Base-by-base conservation (phyloP, 352 stramenopile species). In the Phytopythium mirpurense region DNA sequence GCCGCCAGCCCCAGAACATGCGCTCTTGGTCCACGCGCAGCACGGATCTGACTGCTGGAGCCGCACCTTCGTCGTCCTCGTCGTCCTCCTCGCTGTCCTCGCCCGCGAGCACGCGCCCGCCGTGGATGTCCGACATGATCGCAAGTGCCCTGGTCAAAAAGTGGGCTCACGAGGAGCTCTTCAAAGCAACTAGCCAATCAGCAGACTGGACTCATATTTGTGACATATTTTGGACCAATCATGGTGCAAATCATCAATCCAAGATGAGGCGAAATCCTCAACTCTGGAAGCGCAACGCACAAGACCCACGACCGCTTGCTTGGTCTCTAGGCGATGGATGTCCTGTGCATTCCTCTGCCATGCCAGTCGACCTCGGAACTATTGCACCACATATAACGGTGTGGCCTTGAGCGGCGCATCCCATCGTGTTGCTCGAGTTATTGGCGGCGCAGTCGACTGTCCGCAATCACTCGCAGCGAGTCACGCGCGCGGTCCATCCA, bases 61-160 rank as follows among this genome's bases (percentile, higher is more conserved):
- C 51, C 53, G 50, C 36, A 74, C 69, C 69, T 67, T 68, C 60
- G n/a, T 87, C 75, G 47, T 88, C 76, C 9, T 88, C 75, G 19
- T 86, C 77, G 57, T 90, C 80, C 47, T 89, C 75, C 63, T 90
- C 80, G 60, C 80, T 90, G 68, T 90, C 80, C 65, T 90, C 80
- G 41, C 80, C 80, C 47, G 75, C 77, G 10, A 86, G 70, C 44
- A 90, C 80, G 43, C 80, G 80, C 3, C 80, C 80, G 52, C 77
- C 71, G 47, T 75, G 71, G 36, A 74, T 75, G 63, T 81, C 66
- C 21, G 71, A 51, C 78, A 87, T 89, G n/a, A 5, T 55, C 35
- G 41, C 38, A 27, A 11, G 6, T 4, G 10, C 21, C 23, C 42
- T 10, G 12, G 26, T 50, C 43, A 50, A 35, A 50, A 50, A 27